These are phyloP conservation scores for Cynara cardunculus DNA, from an alignment of 129 eudicot species.

Conservation along the genomic window DNA sequence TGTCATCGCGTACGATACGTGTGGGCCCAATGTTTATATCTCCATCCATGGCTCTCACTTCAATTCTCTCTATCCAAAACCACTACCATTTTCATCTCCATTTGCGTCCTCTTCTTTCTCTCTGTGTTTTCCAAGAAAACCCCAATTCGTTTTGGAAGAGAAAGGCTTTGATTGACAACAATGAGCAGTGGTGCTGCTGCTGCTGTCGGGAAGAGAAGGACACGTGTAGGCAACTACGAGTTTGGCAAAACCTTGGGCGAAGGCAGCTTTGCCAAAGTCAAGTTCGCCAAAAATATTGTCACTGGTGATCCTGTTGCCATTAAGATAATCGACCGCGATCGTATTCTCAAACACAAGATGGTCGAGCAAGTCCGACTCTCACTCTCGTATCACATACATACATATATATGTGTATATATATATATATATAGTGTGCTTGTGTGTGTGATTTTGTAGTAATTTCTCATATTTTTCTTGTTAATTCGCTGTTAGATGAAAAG, in stretches of 20 bases:
- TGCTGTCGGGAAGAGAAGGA: slow-evolving; percentile 30
- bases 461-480: background rate
- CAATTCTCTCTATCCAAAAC: slow-evolving; percentile 3
- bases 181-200: slow-evolving; percentile 32
- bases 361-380: slow-evolving; percentile 59
- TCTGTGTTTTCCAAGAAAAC: slow-evolving; percentile 2
- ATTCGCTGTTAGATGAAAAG: slow-evolving; percentile 61
- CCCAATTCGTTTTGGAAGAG: background rate
- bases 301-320: slow-evolving; percentile 71
- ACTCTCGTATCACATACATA: background rate
- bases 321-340: slow-evolving; percentile 79
- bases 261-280: slow-evolving; percentile 93
- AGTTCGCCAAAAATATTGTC: slow-evolving; percentile 52
- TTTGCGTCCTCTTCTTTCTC: slow-evolving; percentile 33
- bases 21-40: slow-evolving; percentile 21
- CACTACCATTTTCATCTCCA: background rate
- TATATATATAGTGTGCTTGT: too few relatives aligned
- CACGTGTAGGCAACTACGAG: slow-evolving; percentile 78
- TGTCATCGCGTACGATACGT: slow-evolving; percentile 34
- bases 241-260: slow-evolving; percentile 79
- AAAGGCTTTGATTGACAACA: background rate
- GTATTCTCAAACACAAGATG: slow-evolving; percentile 70
- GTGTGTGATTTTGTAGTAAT: background rate
- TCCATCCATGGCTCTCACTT: background rate
- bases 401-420: too few relatives aligned